Evolutionary conservation across 2,329 filamentous ascomycete species (phyloP).

Genomic region (Mycogone perniciosa): DNA sequence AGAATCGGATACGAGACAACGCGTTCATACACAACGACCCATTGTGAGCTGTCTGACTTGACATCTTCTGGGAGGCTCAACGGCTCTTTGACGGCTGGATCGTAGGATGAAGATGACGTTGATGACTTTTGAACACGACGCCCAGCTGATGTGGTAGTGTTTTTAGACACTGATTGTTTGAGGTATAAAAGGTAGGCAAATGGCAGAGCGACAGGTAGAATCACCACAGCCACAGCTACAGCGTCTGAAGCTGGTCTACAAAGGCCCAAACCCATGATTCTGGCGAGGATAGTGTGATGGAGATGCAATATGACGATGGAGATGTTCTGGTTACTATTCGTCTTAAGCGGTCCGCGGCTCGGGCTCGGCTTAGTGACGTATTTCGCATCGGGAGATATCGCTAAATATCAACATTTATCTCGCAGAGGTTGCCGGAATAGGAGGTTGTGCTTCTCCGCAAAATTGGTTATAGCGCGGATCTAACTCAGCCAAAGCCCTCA

Average conservation of each 20-base stretch:
- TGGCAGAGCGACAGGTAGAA: constrained; percentile 12
- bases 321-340: too few species aligned
- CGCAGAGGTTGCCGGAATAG: too few species aligned
- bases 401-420: too few species aligned
- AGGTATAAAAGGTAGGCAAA: constrained; percentile 13
- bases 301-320: too few species aligned
- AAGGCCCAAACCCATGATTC: background rate
- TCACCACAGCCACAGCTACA: background rate
- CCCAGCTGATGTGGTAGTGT: constrained; percentile 10
- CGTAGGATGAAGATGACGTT: background rate
- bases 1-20: constrained; percentile 21
- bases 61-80: constrained; percentile 19
- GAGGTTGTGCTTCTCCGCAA: too few species aligned
- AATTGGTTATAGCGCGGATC: too few species aligned
- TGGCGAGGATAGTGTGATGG: too few species aligned
- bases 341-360: too few species aligned
- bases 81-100: constrained; percentile 1
- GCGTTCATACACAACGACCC: constrained; percentile 25
- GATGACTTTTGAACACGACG: background rate
- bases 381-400: too few species aligned
- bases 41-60: constrained; percentile 15
- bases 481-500: too few species aligned
- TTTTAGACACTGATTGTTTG: constrained; percentile 8
- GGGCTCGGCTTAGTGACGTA: too few species aligned
- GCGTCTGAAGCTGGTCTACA: background rate